Evolutionary conservation across 2,329 filamentous ascomycete genomes (phyloP).

Genomic region (Claviceps pazoutovae): DNA sequence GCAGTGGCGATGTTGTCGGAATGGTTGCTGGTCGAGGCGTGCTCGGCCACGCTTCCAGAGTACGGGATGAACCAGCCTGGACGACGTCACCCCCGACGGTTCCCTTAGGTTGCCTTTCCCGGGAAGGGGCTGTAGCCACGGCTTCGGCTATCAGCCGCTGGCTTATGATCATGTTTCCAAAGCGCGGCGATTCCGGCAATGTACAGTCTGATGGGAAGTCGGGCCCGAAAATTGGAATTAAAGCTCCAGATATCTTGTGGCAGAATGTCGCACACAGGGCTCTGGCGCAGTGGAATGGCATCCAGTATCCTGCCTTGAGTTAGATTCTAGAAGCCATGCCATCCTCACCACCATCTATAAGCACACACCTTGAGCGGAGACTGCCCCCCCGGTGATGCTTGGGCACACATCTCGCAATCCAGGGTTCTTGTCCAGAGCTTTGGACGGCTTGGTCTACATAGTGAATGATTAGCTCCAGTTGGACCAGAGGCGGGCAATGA

Average conservation of each 20-base stretch:
- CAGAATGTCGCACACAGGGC: constrained; percentile 87
- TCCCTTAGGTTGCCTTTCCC: no score
- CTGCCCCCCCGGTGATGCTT: constrained; percentile 85
- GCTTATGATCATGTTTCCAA: constrained; percentile 53
- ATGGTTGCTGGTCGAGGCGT: not conserved
- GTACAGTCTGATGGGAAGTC: constrained; percentile 64
- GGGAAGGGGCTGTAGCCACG: constrained; percentile 28
- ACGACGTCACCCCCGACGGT: not conserved
- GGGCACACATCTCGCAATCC: constrained; percentile 82
- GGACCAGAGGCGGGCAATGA: not conserved
- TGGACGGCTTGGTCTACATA: constrained; percentile 68
- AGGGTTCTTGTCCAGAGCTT: constrained; percentile 63
- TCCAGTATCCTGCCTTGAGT: constrained; percentile 67
- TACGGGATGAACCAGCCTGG: not conserved
- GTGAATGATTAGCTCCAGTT: not conserved
- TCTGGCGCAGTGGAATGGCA: constrained; percentile 76
- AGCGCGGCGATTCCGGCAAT: constrained; percentile 46
- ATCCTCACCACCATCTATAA: constrained; percentile 5
- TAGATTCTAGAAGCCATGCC: constrained; percentile 6
- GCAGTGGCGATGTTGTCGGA: not conserved
- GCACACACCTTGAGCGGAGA: constrained; percentile 70
- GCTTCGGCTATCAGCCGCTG: constrained; percentile 38
- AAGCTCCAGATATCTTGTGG: constrained; percentile 63
- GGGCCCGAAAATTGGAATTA: constrained; percentile 83
- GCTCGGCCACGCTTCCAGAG: not conserved